phyloP scores from a whole-genome alignment of 2,329 filamentous ascomycete genomes.

The Sporothrix humicola region DNA sequence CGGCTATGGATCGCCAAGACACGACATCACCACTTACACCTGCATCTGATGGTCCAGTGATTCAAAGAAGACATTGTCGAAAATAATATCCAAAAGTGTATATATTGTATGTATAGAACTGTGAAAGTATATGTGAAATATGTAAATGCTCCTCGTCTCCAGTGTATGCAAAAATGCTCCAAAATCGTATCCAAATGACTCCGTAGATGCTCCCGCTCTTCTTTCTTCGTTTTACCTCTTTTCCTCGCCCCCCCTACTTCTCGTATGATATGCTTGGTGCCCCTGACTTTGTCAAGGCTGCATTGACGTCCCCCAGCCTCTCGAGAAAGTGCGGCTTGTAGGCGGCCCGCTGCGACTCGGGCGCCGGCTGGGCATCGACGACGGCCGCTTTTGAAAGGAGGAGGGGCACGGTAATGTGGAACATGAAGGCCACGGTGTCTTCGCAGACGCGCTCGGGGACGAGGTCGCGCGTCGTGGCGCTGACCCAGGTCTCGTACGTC shows the following conservation, averaged over 20 bases:
- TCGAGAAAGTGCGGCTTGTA: slow-evolving; percentile 52
- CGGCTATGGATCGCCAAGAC: too few species aligned
- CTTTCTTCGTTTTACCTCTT: background rate
- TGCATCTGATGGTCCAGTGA: too few species aligned
- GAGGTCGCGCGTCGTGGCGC: slow-evolving; percentile 38
- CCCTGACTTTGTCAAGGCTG: background rate
- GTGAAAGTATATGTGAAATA: background rate
- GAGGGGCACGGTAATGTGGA: slow-evolving; percentile 35
- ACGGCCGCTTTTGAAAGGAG: slow-evolving; percentile 26
- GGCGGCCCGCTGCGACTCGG: slow-evolving; percentile 48
- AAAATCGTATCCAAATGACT: background rate
- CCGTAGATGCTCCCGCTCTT: slow-evolving; percentile 11
- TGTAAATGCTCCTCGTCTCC: slow-evolving; percentile 1
- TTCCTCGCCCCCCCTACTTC: background rate
- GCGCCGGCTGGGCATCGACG: slow-evolving; percentile 24
- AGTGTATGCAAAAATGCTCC: background rate
- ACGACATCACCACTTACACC: too few species aligned
- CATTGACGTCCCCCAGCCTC: slow-evolving; percentile 31
- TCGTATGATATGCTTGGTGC: background rate
- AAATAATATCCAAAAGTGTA: too few species aligned
- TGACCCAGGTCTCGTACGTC: slow-evolving; percentile 44
- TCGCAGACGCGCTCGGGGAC: slow-evolving; percentile 29
- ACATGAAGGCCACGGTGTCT: slow-evolving; percentile 35
- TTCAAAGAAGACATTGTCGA: too few species aligned
- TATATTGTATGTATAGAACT: too few species aligned